Percentiles rank a stretch among this genome's conserved stretches.
These are phyloP conservation scores for Parathielavia appendiculata DNA, from an alignment of 495 filamentous ascomycete species.

Conservation along the genomic window DNA sequence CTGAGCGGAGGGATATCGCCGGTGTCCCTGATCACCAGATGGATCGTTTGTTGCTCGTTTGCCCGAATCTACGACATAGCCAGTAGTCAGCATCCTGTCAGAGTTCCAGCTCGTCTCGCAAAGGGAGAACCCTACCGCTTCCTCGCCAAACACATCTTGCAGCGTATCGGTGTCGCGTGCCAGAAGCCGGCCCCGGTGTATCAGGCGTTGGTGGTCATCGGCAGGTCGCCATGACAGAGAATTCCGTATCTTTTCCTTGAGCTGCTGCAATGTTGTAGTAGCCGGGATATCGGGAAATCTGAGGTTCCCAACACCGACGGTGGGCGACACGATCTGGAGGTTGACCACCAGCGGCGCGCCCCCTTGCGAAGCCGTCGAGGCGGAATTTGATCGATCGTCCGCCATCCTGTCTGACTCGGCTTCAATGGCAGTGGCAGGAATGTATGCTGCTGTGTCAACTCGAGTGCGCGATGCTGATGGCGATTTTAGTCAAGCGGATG, in stretches of 20 bases:
- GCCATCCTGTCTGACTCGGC: conserved; percentile 14
- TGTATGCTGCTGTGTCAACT: neutral
- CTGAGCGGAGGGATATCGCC: conserved; percentile 12
- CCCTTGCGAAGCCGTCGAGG: conserved; percentile 18
- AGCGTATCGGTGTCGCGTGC: conserved; percentile 50
- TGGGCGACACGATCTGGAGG: conserved; percentile 62
- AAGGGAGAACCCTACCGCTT: conserved; percentile 11
- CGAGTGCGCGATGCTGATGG: neutral
- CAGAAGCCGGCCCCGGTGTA: conserved; percentile 60
- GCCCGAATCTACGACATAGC: conserved; percentile 39
- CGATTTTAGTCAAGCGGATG: neutral
- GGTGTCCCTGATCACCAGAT: conserved; percentile 57
- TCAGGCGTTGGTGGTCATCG: conserved; percentile 56
- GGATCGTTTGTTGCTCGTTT: conserved; percentile 48
- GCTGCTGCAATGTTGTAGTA: conserved; percentile 52
- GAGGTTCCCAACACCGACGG: conserved; percentile 51
- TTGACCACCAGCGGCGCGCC: conserved; percentile 39
- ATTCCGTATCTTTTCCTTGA: conserved; percentile 57
- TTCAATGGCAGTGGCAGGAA: neutral
- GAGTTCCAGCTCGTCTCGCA: neutral
- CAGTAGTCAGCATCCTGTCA: conserved; percentile 13
- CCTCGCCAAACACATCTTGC: conserved; percentile 46
- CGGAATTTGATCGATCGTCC: conserved; percentile 10
- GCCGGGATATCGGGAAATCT: conserved; percentile 50
- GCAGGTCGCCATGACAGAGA: conserved; percentile 49